phyloP scores from a whole-genome alignment of 192 early-diverging fungal genomes.

The Gorgonomyces haynaldii region DNA sequence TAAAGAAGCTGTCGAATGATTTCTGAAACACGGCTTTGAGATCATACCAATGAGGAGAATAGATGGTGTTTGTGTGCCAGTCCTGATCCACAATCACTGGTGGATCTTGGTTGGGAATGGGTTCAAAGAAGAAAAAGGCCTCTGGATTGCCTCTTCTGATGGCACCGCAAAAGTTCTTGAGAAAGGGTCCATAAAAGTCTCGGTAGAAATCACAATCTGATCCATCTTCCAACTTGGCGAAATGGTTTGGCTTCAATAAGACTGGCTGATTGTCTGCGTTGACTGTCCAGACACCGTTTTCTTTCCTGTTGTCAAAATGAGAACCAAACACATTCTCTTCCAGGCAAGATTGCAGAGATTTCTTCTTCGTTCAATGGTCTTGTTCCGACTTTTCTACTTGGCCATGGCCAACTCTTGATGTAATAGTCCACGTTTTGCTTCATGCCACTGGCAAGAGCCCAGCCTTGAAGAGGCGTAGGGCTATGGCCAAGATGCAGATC shows the following conservation, averaged over 20 bases:
- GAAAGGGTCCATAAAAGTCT: constrained; percentile 65
- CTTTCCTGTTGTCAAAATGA: constrained; percentile 20
- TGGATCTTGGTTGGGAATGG: constrained; percentile 66
- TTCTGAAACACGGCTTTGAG: constrained; percentile 57
- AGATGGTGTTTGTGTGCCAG: constrained; percentile 46
- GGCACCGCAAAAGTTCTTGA: constrained; percentile 49
- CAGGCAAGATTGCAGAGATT: constrained; percentile 51
- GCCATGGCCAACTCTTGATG: constrained; percentile 66
- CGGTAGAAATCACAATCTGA: constrained; percentile 45
- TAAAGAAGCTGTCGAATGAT: constrained; percentile 57
- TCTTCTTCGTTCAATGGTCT: constrained; percentile 45
- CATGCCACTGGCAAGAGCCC: constrained; percentile 63
- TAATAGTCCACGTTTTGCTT: constrained; percentile 59
- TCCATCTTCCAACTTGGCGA: constrained; percentile 44
- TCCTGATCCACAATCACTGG: constrained; percentile 20
- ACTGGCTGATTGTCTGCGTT: constrained; percentile 36
- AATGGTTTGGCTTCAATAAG: constrained; percentile 50
- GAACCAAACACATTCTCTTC: constrained; percentile 58
- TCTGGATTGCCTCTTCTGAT: constrained; percentile 43
- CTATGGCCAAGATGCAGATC: constrained; percentile 60
- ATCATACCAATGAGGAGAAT: constrained; percentile 84
- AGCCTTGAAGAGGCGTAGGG: constrained; percentile 62
- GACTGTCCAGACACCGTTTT: constrained; percentile 66
- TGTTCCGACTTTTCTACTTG: constrained; percentile 43
- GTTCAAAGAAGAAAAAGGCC: constrained; percentile 62